These are phyloP conservation scores for Blastomyces silverae DNA, from an alignment of 2,329 filamentous ascomycete species.

Conservation along the genomic window DNA sequence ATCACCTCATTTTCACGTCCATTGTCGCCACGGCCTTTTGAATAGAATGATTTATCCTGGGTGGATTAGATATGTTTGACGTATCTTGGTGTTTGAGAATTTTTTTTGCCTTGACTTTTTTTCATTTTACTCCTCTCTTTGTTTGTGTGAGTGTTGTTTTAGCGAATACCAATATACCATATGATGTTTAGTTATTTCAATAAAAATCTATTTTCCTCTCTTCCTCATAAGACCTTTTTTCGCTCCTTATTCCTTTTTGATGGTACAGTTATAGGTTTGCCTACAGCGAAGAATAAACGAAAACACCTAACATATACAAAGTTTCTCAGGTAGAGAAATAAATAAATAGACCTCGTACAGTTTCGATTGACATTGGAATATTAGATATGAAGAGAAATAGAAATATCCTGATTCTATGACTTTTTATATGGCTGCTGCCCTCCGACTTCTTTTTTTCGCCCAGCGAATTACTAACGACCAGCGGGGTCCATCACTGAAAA, in stretches of 20 bases:
- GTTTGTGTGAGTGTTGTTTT: neutral
- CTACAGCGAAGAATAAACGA: too few species aligned
- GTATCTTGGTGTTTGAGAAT: neutral
- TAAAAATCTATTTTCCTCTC: neutral
- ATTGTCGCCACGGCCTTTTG: neutral
- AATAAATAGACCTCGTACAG: neutral
- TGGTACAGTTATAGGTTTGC: neutral
- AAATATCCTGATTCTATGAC: neutral
- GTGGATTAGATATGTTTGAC: neutral
- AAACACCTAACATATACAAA: too few species aligned
- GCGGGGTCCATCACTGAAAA: neutral
- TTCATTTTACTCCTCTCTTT: neutral
- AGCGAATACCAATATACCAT: constrained; percentile 8
- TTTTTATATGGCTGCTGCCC: neutral
- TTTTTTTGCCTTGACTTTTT: neutral
- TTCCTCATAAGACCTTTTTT: neutral
- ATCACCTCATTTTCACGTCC: neutral
- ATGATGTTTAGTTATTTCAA: neutral
- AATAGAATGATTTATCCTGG: neutral
- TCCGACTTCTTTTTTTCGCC: neutral
- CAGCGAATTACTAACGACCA: too few species aligned
- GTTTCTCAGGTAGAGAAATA: too few species aligned
- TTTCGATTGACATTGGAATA: neutral
- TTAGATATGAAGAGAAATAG: neutral
- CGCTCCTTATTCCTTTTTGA: neutral